A percentile compares a stretch with the other conserved stretches of the same genome.
phyloP scores from a whole-genome alignment of 2,329 filamentous ascomycete species.

The Fragosphaeria purpurea region DNA sequence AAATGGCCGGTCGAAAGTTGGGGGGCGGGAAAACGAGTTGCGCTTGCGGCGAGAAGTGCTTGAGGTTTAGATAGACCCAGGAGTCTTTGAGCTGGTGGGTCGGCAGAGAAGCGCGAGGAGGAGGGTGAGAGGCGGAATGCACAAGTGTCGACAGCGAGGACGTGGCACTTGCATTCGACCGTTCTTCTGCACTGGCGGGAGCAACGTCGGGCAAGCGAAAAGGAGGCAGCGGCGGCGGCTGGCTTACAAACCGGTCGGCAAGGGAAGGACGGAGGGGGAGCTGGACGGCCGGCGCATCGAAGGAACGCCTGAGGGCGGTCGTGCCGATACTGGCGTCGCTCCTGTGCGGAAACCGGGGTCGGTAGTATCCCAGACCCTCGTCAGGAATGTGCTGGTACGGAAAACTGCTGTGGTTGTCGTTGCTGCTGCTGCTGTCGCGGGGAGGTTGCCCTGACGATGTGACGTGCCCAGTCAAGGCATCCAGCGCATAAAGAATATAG shows the following conservation, averaged over 20 bases:
- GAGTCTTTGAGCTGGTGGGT: conserved; percentile 7
- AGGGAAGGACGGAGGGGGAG: neutral
- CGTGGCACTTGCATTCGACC: neutral
- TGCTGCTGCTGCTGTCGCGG: conserved; percentile 39
- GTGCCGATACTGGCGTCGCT: conserved; percentile 5
- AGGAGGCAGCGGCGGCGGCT: neutral
- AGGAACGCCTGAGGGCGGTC: conserved; percentile 2
- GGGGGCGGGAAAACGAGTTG: conserved; percentile 25
- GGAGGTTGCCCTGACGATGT: neutral
- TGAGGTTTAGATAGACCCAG: conserved; percentile 8
- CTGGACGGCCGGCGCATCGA: neutral
- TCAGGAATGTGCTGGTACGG: conserved; percentile 20
- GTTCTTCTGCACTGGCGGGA: too few relatives aligned
- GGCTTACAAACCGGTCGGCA: neutral
- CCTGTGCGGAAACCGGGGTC: neutral
- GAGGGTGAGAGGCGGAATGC: neutral
- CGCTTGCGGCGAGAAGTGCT: conserved; percentile 3
- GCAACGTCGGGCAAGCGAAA: neutral
- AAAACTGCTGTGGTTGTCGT: conserved; percentile 15
- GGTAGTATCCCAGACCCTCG: conserved; percentile 31
- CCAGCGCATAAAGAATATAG: conserved; percentile 82
- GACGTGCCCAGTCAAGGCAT: conserved; percentile 66
- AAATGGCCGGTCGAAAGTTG: conserved; percentile 60
- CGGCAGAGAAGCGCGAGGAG: conserved; percentile 1
- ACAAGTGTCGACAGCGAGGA: conserved; percentile 13